phyloP scores from a whole-genome alignment of 73 alveolate genomes.

The Tetrahymena elliotti region DNA sequence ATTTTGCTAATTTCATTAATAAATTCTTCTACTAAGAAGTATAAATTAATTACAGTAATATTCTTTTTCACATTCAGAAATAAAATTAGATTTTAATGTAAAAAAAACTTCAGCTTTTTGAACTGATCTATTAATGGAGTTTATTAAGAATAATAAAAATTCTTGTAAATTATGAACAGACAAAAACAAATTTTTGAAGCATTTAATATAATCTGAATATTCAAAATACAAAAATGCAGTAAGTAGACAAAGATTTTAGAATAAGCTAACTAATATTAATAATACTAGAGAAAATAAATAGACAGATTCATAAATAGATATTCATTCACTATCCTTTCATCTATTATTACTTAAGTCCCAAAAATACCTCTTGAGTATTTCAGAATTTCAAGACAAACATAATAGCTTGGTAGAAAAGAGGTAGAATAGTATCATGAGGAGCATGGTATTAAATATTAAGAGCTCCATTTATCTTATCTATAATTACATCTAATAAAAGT shows the following conservation, averaged over 20 bases:
- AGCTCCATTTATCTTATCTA: neutral
- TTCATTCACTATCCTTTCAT: too few species aligned
- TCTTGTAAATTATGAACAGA: neutral
- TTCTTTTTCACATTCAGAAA: neutral
- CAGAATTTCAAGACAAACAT: slow-evolving; percentile 16
- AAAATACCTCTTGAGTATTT: neutral
- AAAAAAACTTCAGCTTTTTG: too few species aligned
- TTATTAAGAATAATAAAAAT: too few species aligned
- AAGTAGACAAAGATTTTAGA: neutral
- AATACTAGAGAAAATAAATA: neutral
- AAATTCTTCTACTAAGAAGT: too few species aligned
- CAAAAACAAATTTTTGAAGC: neutral
- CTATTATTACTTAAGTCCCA: neutral
- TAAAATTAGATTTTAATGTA: neutral
- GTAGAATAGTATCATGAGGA: slow-evolving; percentile 18
- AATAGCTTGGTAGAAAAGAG: slow-evolving; percentile 11
- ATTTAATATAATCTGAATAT: too few species aligned
- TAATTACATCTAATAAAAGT: slow-evolving; percentile 14
- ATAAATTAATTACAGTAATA: too few species aligned
- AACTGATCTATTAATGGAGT: too few species aligned
- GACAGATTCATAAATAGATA: neutral
- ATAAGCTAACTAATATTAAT: too few species aligned
- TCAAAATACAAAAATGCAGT: neutral
- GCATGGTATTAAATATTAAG: slow-evolving; percentile 9
- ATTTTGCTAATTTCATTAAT: too few species aligned